phyloP scores from a whole-genome alignment of 2,329 filamentous ascomycete genomes.

The Elsinoe necatrix region DNA sequence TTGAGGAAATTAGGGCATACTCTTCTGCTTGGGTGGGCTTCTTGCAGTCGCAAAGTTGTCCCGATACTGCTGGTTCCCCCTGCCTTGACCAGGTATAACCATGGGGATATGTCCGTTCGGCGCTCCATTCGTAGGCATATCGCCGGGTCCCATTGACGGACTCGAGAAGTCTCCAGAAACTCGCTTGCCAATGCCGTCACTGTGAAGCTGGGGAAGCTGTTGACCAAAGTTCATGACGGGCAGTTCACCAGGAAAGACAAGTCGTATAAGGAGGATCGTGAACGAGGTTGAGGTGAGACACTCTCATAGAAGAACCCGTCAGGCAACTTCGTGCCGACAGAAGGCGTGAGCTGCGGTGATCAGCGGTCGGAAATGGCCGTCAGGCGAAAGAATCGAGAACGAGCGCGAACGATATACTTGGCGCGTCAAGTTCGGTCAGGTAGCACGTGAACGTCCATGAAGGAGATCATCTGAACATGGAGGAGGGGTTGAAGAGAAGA shows the following conservation, averaged over 20 bases:
- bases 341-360: slow-evolving; percentile 1
- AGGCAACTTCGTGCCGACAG: slow-evolving; percentile 10
- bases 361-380: slow-evolving; percentile 2
- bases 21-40: slow-evolving; percentile 45
- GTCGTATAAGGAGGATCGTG: not conserved
- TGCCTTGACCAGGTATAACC: slow-evolving; percentile 8
- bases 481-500: not conserved
- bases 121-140: slow-evolving; percentile 1
- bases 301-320: slow-evolving; percentile 12
- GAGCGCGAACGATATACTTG: not conserved
- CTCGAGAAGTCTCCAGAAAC: slow-evolving; percentile 10
- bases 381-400: not conserved
- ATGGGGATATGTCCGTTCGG: slow-evolving; percentile 13
- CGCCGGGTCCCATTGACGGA: slow-evolving; percentile 4
- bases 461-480: slow-evolving; percentile 7
- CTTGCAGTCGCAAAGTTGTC: slow-evolving; percentile 26
- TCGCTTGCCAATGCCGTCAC: not conserved
- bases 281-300: slow-evolving; percentile 11
- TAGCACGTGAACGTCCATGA: not conserved
- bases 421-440: slow-evolving; percentile 2
- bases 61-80: not conserved
- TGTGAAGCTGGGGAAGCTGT: slow-evolving; percentile 6
- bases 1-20: slow-evolving; percentile 23
- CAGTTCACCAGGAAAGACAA: not conserved
- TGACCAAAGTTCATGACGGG: slow-evolving; percentile 14